Conservation (phyloP, 2,329 filamentous ascomycete genomes). For the Pseudogymnoascus sp. region DNA sequence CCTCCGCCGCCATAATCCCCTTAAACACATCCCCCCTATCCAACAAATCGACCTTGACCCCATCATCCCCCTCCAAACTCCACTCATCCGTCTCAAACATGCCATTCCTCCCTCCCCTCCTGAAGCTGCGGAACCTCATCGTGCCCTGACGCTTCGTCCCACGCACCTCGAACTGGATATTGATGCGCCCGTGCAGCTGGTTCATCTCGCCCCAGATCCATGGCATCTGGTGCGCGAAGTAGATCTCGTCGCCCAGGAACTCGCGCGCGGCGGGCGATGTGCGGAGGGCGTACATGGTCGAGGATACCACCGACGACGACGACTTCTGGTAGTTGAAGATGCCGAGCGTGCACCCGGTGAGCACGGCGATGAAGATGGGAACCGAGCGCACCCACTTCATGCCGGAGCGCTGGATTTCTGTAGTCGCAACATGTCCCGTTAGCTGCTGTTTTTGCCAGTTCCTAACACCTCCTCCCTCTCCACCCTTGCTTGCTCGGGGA, state of each 20-base stretch:
- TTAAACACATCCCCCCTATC: slow-evolving; percentile 63
- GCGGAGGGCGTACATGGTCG: slow-evolving; percentile 84
- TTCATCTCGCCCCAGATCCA: slow-evolving; percentile 87
- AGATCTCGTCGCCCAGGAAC: slow-evolving; percentile 77
- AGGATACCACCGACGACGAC: slow-evolving; percentile 76
- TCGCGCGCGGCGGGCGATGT: slow-evolving; percentile 67
- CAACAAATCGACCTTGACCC: slow-evolving; percentile 60
- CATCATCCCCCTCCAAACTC: slow-evolving; percentile 64
- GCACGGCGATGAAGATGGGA: slow-evolving; percentile 68
- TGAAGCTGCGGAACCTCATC: slow-evolving; percentile 73
- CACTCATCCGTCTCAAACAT: slow-evolving; percentile 85
- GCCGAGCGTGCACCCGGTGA: slow-evolving; percentile 63
- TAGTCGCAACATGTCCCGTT: not conserved
- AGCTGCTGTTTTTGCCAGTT: not conserved
- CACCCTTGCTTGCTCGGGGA: too few species aligned
- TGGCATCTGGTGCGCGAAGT: slow-evolving; percentile 68
- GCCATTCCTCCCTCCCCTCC: slow-evolving; percentile 51
- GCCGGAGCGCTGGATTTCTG: slow-evolving; percentile 22
- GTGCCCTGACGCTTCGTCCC: slow-evolving; percentile 61
- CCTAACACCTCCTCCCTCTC: too few species aligned
- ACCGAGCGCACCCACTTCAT: slow-evolving; percentile 61
- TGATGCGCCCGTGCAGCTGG: slow-evolving; percentile 82
- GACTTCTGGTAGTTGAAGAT: slow-evolving; percentile 99
- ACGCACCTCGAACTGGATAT: slow-evolving; percentile 80
- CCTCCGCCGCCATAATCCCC: slow-evolving; percentile 30